A percentile compares a stretch with the other conserved stretches of the same genome.
phyloP scores from a whole-genome alignment of 257 asterid genomes.

The Ligustrum vulgare region DNA sequence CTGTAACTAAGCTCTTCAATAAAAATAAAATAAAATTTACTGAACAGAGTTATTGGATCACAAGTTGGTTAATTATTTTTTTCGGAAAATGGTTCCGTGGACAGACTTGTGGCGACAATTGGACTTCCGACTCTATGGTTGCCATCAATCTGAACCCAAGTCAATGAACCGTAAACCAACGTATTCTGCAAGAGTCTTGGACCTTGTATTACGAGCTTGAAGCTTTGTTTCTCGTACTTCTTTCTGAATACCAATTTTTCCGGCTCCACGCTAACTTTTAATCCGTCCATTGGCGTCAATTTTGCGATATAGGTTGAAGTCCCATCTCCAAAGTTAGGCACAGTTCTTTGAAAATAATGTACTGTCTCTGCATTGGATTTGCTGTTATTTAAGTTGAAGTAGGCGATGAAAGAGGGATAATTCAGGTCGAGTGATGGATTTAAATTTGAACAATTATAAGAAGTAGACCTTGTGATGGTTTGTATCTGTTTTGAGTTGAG shows the following conservation, averaged over 20 bases:
- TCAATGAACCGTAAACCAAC: slow-evolving; percentile 47
- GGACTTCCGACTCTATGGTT: slow-evolving; percentile 60
- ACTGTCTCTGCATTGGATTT: not conserved
- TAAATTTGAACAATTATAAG: slow-evolving; percentile 45
- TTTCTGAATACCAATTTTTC: slow-evolving; percentile 45
- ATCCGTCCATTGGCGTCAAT: slow-evolving; percentile 34
- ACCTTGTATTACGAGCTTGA: slow-evolving; percentile 48
- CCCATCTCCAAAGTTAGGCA: slow-evolving; percentile 56
- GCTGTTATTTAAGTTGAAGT: slow-evolving; percentile 24
- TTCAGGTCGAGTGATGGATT: slow-evolving; percentile 63
- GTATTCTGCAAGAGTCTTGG: slow-evolving; percentile 21
- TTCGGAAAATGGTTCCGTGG: slow-evolving; percentile 15
- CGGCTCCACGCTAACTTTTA: slow-evolving; percentile 54
- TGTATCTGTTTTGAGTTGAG: slow-evolving; percentile 42
- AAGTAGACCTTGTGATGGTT: slow-evolving; percentile 42
- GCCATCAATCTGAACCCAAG: slow-evolving; percentile 58
- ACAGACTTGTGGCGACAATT: slow-evolving; percentile 47
- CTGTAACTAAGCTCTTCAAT: not conserved
- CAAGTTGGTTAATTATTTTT: slow-evolving; percentile 11
- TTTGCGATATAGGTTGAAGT: slow-evolving; percentile 39
- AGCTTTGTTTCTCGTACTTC: slow-evolving; percentile 58
- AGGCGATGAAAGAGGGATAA: slow-evolving; percentile 73
- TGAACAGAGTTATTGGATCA: slow-evolving; percentile 5
- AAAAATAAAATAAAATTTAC: not conserved
- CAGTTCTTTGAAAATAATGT: slow-evolving; percentile 50